Evolutionary conservation across 768 basidiomycete genomes (phyloP), one percentile per base, ranked within the genome.

Genomic region (Rubroboletus pulcherrimus): DNA sequence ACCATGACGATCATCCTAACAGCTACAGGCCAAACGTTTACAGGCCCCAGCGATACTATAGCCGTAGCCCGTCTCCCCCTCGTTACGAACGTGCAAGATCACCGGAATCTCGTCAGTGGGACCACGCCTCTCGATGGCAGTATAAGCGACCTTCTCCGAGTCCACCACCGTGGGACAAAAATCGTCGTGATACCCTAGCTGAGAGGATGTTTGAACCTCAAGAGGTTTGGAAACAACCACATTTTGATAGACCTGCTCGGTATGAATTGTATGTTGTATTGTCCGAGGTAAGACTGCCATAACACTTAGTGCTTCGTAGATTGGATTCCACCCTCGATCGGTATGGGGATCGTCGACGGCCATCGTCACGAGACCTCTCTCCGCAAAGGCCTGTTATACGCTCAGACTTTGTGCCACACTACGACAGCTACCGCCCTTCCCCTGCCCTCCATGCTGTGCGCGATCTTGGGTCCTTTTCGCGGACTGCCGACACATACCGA

Each of bases 161-260:
- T 55, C 69, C 75, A 55, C 63, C 59, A 35, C 55, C 67, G 51
- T 66, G 67, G 71, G 65, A 66, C 49, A 69, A 71, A 58, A 63
- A 39, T 43, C 66, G 69, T 54, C 72, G 74, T 49, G 77, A 77
- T 54, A 69, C 66, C 54, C 69, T 75, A 45, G 73, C 77, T 12
- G 73, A 79, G 56, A 77, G 85, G 59, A 81, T 84, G 76, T 84
- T 89, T 64, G 89, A 90, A 65, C 86, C 88, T 33, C 86, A 85
- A 34, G 84, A 86, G 19, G 71, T 75, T 33, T 89, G 89, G 88
- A 87, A 84, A 65, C 81, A 85, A 59, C 70, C 72, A 9, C 82
- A 82, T 61, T 63, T 63, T 47, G 81, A 83, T 62, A 75, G 77
- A 61, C 65, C 74, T 31, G 31, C 49, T 35, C 73, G 77, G 59